These are phyloP conservation scores for Trichosporon coremiiforme DNA, from an alignment of 1,284 basidiomycete species.

Conservation along the genomic window DNA sequence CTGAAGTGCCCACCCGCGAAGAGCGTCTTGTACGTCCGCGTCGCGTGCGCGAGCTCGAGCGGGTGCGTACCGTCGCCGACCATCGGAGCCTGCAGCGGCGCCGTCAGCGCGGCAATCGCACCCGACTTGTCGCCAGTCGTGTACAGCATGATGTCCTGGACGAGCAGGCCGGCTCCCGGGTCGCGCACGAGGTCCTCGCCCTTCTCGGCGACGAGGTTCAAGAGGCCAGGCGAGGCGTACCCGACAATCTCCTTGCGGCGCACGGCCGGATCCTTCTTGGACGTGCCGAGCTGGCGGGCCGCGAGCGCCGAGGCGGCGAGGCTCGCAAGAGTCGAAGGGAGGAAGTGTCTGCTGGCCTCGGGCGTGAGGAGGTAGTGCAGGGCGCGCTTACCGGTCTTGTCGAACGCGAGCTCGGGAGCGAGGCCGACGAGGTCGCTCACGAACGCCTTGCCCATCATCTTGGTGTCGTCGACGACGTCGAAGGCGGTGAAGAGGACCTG, in stretches of 20 bases:
- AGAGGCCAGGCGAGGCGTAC: constrained; percentile 69
- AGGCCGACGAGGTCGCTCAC: constrained; percentile 61
- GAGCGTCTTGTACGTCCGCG: constrained; percentile 78
- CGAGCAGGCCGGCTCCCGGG: constrained; percentile 72
- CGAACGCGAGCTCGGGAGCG: constrained; percentile 60
- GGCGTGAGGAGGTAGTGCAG: constrained; percentile 79
- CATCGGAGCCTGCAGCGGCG: constrained; percentile 63
- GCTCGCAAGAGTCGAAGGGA: constrained; percentile 69
- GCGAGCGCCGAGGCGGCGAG: constrained; percentile 68
- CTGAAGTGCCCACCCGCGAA: constrained; percentile 84
- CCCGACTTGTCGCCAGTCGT: constrained; percentile 74
- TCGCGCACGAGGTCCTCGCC: constrained; percentile 67
- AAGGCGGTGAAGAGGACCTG: constrained; percentile 82
- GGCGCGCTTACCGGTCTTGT: constrained; percentile 66
- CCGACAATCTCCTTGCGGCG: constrained; percentile 69
- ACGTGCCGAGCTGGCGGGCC: constrained; percentile 62
- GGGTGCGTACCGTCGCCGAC: constrained; percentile 62
- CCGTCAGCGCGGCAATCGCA: constrained; percentile 65
- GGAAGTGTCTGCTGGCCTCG: constrained; percentile 75
- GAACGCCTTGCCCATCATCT: constrained; percentile 76
- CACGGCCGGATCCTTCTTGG: constrained; percentile 70
- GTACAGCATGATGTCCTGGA: constrained; percentile 76
- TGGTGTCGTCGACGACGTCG: constrained; percentile 85
- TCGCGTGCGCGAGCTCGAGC: constrained; percentile 76
- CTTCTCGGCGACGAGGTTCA: constrained; percentile 67